Evolutionary conservation across 768 basidiomycete genomes (phyloP), one percentile per base, ranked within the genome.

Genomic region (Daedalea quercina): DNA sequence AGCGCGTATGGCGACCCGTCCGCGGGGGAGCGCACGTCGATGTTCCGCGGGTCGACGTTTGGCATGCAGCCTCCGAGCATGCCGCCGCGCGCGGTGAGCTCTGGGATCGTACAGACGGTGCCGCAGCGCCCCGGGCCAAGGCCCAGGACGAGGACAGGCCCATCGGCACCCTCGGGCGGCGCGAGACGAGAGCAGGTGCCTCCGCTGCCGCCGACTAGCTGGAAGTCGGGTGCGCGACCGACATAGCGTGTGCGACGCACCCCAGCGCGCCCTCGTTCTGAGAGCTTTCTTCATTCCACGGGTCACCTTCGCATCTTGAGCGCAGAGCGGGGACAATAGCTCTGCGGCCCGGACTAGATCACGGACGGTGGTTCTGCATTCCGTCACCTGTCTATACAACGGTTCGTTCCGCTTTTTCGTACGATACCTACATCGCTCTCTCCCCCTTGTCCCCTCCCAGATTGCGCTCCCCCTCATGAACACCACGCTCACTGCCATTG

Each of bases 1-100:
- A 90, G 84, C 59, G 81, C 78, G 44, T 90, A 90, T 60, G 90
- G 87, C 12, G 85, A 85, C 54, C 65, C 76, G 8, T 51, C 57
- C 24, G 60, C 62, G 17, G 50, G 54, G n/a, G 61, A 65, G 23
- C 63, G 66, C 24, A 51, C 66, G 43, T 60, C 65, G 53, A 58
- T 59, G 63, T 53, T 54, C 55, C 37, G 57, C 26, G 55, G 47
- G 48, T 55, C 56, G 41, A 51, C 53, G 31, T 52, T 41, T 42
- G 45, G 52, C 13, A n/a, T 35, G 31, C 43, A 56, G 31, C 34
- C 44, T 31, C 41, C 50, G 17, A 13, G 49, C 49, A 42, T 49
- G 42, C 47, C 50, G 31, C 25, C 40, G 13, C 52, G 53, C 17
- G 57, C 58, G 6, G 62, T 47, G 23, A 58, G 51, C 47, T 42